Conservation (phyloP, 2,329 filamentous ascomycete species). For the Rhinocladiella similis region DNA sequence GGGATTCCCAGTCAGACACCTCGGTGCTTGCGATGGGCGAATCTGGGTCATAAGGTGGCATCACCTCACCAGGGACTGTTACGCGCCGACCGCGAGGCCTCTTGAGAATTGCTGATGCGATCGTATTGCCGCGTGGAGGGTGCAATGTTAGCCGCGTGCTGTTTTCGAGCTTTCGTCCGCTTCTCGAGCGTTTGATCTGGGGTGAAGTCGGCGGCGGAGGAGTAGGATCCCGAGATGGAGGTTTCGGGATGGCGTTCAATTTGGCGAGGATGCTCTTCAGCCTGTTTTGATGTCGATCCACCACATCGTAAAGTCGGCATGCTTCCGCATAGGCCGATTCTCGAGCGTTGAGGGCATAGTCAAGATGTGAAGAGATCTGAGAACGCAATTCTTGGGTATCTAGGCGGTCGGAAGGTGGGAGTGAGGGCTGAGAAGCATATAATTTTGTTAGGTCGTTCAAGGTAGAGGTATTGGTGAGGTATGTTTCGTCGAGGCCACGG, state of each 20-base stretch:
- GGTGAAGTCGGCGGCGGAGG: conserved; percentile 40
- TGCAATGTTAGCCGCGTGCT: conserved; percentile 42
- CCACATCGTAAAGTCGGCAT: conserved; percentile 56
- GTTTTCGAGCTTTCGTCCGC: conserved; percentile 40
- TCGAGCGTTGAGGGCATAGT: conserved; percentile 55
- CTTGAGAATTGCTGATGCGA: conserved; percentile 28
- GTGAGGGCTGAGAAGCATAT: conserved; percentile 52
- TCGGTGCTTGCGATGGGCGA: conserved; percentile 49
- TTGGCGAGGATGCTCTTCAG: conserved; percentile 62
- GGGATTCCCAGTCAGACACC: conserved; percentile 43
- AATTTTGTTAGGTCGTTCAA: conserved; percentile 44
- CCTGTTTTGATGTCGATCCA: conserved; percentile 58
- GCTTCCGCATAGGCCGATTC: conserved; percentile 60
- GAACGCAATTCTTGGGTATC: conserved; percentile 54
- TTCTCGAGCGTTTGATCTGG: conserved; percentile 43
- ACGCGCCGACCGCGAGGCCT: conserved; percentile 41
- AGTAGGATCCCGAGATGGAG: conserved; percentile 61
- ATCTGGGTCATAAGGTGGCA: conserved; percentile 43
- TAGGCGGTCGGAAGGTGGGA: conserved; percentile 50
- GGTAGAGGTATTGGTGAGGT: conserved; percentile 41
- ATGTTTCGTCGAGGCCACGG: conserved; percentile 48
- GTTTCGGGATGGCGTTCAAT: conserved; percentile 61
- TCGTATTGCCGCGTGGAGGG: conserved; percentile 26
- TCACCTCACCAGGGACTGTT: conserved; percentile 36
- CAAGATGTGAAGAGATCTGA: conserved; percentile 57